Conservation (phyloP, 2,329 filamentous ascomycete genomes). For the Aspergillus sp. region DNA sequence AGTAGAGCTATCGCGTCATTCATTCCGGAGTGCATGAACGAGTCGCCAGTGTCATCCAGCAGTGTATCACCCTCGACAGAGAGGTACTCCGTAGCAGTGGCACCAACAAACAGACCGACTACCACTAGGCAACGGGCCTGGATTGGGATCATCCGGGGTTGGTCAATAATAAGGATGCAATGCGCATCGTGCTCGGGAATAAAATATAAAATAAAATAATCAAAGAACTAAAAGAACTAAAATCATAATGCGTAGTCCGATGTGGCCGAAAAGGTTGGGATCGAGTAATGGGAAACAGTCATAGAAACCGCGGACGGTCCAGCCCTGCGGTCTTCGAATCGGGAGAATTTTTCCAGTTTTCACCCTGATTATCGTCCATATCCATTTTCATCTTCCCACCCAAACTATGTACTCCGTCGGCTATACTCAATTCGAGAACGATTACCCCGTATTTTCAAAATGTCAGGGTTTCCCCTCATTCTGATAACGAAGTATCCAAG, state of each 20-base stretch:
- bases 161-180: conserved; percentile 2
- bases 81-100: not conserved
- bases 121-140: conserved; percentile 7
- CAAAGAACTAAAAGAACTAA: no score
- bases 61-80: not conserved
- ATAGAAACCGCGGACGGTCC: conserved; percentile 5
- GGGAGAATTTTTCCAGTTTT: not conserved
- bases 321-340: not conserved
- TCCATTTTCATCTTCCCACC: not conserved
- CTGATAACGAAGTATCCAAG: not conserved
- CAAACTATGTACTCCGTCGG: no score
- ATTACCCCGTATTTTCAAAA: not conserved
- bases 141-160: conserved; percentile 22
- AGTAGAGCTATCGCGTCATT: no score
- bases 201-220: no score
- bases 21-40: no score
- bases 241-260: conserved; percentile 4
- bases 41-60: no score
- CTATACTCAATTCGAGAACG: not conserved
- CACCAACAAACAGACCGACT: not conserved
- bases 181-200: not conserved
- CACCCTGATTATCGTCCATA: no score
- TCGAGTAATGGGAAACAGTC: conserved; percentile 21
- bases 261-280: conserved; percentile 16
- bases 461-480: not conserved